Evolutionary conservation across 2,329 filamentous ascomycete genomes (phyloP).

Genomic region (Ceratocystis albifundus): DNA sequence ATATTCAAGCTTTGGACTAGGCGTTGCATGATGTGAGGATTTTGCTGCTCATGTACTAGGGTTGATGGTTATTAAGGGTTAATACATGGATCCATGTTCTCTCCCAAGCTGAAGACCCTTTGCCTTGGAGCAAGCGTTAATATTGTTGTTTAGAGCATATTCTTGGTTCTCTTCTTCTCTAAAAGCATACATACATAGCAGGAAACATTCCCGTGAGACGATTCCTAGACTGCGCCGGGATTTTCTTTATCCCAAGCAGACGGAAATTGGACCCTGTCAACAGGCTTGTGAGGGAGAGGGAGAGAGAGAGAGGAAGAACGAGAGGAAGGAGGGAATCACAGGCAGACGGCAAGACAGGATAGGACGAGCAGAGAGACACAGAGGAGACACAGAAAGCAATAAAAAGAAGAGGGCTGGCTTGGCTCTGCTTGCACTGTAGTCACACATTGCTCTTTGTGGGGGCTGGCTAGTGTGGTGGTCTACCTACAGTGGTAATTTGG

Average conservation of each 20-base stretch:
- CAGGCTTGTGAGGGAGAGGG: background rate
- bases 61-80: background rate
- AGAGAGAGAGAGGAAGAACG: background rate
- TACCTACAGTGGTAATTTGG: background rate
- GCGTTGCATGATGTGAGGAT: background rate
- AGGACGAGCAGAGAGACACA: background rate
- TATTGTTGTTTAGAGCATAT: background rate
- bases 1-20: background rate
- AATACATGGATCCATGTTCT: too few relatives aligned
- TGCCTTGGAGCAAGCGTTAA: background rate
- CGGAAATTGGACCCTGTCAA: background rate
- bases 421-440: background rate
- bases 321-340: background rate
- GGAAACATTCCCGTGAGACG: background rate
- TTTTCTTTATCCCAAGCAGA: background rate
- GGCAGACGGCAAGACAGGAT: background rate
- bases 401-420: slow-evolving; percentile 1
- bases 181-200: too few relatives aligned
- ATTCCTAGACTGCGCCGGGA: background rate
- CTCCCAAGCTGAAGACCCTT: background rate
- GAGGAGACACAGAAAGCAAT: background rate
- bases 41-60: background rate
- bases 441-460: background rate
- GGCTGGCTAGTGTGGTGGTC: background rate
- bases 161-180: background rate